Evolutionary conservation across 2,329 filamentous ascomycete species (phyloP).

Genomic region (Amphichorda felina): DNA sequence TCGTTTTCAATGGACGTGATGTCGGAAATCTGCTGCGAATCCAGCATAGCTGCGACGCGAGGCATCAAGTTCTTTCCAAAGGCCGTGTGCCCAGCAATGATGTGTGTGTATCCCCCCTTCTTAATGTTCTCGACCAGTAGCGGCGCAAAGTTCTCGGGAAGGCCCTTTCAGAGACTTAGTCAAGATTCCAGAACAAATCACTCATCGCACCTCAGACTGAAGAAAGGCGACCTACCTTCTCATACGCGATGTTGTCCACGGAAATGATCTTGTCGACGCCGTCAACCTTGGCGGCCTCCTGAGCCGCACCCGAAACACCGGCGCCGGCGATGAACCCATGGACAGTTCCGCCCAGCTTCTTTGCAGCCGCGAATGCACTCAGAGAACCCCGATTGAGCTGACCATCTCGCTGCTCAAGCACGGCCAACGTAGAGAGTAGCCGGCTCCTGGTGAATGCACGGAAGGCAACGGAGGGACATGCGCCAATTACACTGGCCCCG

Average conservation of each 20-base stretch:
- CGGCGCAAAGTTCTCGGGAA: conserved; percentile 90
- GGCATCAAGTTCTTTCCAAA: conserved; percentile 96
- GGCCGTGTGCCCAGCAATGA: conserved; percentile 82
- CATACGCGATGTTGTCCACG: conserved; percentile 81
- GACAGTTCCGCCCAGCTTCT: conserved; percentile 74
- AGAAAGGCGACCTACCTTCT: conserved; percentile 52
- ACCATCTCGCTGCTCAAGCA: conserved; percentile 88
- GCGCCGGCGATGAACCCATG: conserved; percentile 81
- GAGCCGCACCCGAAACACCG: conserved; percentile 63
- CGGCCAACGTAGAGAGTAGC: conserved; percentile 75
- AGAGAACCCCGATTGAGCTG: conserved; percentile 74
- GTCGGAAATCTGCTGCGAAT: conserved; percentile 89
- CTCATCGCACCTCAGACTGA: not conserved
- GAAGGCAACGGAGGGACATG: conserved; percentile 11
- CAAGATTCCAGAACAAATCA: not conserved
- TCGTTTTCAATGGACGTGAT: conserved; percentile 78
- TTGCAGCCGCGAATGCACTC: conserved; percentile 74
- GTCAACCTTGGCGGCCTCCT: conserved; percentile 77
- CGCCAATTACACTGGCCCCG: conserved; percentile 13
- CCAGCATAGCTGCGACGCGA: conserved; percentile 79
- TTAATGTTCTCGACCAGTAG: conserved; percentile 93
- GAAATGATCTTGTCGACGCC: conserved; percentile 86
- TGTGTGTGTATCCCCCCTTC: conserved; percentile 85
- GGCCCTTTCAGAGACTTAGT: conserved; percentile 36
- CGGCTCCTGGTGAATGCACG: conserved; percentile 22